These are phyloP conservation scores for Penicillium steckii DNA, from an alignment of 495 filamentous ascomycete species.

Conservation along the genomic window DNA sequence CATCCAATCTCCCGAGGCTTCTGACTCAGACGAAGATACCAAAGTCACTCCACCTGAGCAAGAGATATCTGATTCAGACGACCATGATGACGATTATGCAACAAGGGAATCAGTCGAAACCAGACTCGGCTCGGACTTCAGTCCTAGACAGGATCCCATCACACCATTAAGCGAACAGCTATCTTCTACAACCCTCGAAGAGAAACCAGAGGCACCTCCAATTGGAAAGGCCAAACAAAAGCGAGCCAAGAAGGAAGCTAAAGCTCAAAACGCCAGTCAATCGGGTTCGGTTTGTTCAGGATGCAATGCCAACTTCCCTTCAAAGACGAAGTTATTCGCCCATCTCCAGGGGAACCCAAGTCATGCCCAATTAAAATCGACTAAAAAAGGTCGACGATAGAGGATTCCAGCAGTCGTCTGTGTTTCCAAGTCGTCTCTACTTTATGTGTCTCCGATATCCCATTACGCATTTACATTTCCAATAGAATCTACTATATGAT, in stretches of 20 bases:
- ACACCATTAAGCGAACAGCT: conserved; percentile 23
- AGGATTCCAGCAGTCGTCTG: neutral
- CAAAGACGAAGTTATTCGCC: conserved; percentile 68
- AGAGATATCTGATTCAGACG: conserved; percentile 1
- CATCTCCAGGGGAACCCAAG: conserved; percentile 62
- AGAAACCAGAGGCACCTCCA: conserved; percentile 42
- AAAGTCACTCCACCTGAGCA: neutral
- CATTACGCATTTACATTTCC: too few species aligned
- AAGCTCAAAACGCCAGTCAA: conserved; percentile 38
- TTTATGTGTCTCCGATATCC: neutral
- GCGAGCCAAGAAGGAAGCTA: conserved; percentile 75
- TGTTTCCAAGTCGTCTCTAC: neutral
- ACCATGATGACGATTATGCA: conserved; percentile 48
- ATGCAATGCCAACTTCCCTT: conserved; percentile 62
- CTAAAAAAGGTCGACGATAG: conserved; percentile 1
- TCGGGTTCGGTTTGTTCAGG: conserved; percentile 53
- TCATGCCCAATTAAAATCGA: conserved; percentile 53
- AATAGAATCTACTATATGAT: too few species aligned
- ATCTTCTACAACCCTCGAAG: conserved; percentile 18
- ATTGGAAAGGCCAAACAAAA: conserved; percentile 88
- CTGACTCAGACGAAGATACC: conserved; percentile 2
- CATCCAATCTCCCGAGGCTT: neutral
- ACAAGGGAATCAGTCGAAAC: conserved; percentile 44
- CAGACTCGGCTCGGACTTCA: conserved; percentile 16
- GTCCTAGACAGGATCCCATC: conserved; percentile 7